Evolutionary conservation across 2,329 filamentous ascomycete genomes (phyloP), one percentile per base, ranked within the genome.

Genomic region (Hortaea sp.): DNA sequence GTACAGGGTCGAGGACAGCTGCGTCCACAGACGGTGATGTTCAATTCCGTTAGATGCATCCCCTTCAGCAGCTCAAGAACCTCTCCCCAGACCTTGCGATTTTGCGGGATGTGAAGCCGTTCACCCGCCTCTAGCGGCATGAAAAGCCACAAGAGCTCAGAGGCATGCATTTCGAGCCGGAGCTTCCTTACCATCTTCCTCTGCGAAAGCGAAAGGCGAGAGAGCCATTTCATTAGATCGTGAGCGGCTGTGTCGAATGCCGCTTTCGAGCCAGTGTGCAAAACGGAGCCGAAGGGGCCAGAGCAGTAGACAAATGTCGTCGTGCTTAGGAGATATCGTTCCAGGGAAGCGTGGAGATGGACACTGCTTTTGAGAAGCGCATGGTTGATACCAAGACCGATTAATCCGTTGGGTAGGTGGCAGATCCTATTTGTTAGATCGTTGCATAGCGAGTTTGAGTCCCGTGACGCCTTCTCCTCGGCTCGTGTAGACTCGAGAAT

Each of bases 141-240:
- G 34, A 50, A 50, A 2, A 48, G 39, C 32, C 35, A 29, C 5
- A 50, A 39, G 7, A 50, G 34, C 37, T 50, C 49, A 6, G 31
- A 29, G n/a, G 44, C 49, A 29, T 45, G 34, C 45, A 50, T 48
- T 31, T 41, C 39, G 37, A 50, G 39, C 4, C 12, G 9, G n/a
- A 50, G 27, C 27, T 50, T 47, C 37, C 39, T 29, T 7, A 50
- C 11, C 6, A 27, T 13, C 2, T n/a, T 9, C 3, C 41, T 29
- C 7, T 43, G 13, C 10, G 2, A 5, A 27, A 28, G 20, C n/a
- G 20, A 29, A 11, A 43, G 27, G 13, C n/a, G 28, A 11, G 13
- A 20, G 3, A 46, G 39, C 39, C 38, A 46, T 12, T 34, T 28
- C 12, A 31, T 27, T 13, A 47, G 31, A 12, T 47, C 45, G 29